phyloP scores from a whole-genome alignment of 345 rosid genomes.

The Barbarea vulgaris region DNA sequence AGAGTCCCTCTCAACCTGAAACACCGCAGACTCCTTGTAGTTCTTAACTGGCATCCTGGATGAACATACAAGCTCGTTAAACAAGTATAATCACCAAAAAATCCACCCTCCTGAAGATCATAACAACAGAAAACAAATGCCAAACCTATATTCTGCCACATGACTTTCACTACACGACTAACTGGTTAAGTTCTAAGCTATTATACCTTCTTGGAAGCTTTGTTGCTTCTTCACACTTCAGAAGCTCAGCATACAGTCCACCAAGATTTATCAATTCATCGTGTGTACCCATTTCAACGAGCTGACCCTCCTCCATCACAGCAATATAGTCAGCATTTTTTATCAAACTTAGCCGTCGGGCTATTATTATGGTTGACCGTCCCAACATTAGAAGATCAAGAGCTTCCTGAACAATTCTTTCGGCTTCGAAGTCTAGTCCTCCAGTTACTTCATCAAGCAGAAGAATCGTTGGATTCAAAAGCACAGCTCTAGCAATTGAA shows the following conservation, averaged over 20 bases:
- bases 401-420: slow-evolving; percentile 85
- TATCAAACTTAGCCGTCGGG: slow-evolving; percentile 88
- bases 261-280: slow-evolving; percentile 74
- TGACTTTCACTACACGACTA: slow-evolving; percentile 8
- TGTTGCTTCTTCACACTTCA: slow-evolving; percentile 94
- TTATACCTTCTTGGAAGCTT: slow-evolving; percentile 95
- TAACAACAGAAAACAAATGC: slow-evolving; percentile 1
- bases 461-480: slow-evolving; percentile 80
- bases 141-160: slow-evolving; percentile 10
- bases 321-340: slow-evolving; percentile 96
- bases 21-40: slow-evolving; percentile 62
- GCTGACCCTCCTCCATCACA: slow-evolving; percentile 98
- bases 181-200: slow-evolving; percentile 8
- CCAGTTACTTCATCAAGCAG: slow-evolving; percentile 97
- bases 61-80: slow-evolving; percentile 26
- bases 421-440: slow-evolving; percentile 96
- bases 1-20: slow-evolving; percentile 86
- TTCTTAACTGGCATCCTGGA: slow-evolving; percentile 88
- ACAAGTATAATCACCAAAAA: slow-evolving; percentile 27
- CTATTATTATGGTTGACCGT: slow-evolving; percentile 94
- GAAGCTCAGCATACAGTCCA: slow-evolving; percentile 91
- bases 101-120: slow-evolving; percentile 5
- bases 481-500: slow-evolving; percentile 96
- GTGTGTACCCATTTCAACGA: slow-evolving; percentile 97
- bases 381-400: slow-evolving; percentile 94